phyloP scores from a whole-genome alignment of 176 grass and related monocot species.

The Cenchrus purpureus region DNA sequence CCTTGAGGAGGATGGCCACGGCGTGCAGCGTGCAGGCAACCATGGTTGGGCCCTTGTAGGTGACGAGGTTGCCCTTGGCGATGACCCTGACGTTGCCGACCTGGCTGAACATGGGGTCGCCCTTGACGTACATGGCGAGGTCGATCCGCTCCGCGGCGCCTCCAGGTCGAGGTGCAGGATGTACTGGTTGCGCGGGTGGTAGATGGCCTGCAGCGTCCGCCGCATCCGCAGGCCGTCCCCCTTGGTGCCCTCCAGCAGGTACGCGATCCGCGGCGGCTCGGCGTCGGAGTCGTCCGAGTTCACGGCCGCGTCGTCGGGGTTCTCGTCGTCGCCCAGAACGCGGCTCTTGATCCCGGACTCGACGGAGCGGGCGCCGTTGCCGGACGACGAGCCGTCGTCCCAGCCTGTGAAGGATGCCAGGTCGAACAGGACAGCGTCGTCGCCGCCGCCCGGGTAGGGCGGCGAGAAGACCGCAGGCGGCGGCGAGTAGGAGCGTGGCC shows the following conservation, averaged over 20 bases:
- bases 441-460: slow-evolving; percentile 19
- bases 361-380: neutral
- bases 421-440: slow-evolving; percentile 58
- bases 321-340: slow-evolving; percentile 12
- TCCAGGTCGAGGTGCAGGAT: slow-evolving; percentile 87
- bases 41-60: slow-evolving; percentile 91
- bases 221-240: slow-evolving; percentile 85
- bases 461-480: slow-evolving; percentile 70
- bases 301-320: slow-evolving; percentile 34
- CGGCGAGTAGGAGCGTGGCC: slow-evolving; percentile 65
- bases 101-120: slow-evolving; percentile 69
- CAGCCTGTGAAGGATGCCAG: slow-evolving; percentile 58
- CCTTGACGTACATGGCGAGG: slow-evolving; percentile 72
- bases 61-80: slow-evolving; percentile 85
- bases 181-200: slow-evolving; percentile 89
- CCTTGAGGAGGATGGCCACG: slow-evolving; percentile 73
- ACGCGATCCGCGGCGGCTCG: slow-evolving; percentile 77
- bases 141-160: slow-evolving; percentile 86
- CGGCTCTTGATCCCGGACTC: slow-evolving; percentile 37
- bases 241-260: slow-evolving; percentile 91
- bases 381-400: slow-evolving; percentile 32
- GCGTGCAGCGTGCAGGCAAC: slow-evolving; percentile 87
- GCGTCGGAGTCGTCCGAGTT: slow-evolving; percentile 50
- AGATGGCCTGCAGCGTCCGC: slow-evolving; percentile 80
- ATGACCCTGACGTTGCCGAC: slow-evolving; percentile 81